Percentiles rank a stretch among this genome's conserved stretches.
These are phyloP conservation scores for Aphanoascus verrucosus DNA, from an alignment of 2,329 filamentous ascomycete genomes.

Conservation along the genomic window DNA sequence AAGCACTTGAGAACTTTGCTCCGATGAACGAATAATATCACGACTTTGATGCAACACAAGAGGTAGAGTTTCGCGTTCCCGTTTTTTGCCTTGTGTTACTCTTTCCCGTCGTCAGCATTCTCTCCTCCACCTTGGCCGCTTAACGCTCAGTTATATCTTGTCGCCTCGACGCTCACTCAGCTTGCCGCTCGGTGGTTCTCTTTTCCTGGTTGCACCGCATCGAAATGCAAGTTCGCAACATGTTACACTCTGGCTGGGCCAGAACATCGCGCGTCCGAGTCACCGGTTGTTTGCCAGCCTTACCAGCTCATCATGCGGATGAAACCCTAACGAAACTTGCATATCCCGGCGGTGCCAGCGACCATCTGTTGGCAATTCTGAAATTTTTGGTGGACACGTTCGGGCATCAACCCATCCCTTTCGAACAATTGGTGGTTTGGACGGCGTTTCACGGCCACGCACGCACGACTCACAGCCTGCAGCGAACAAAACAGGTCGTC, in stretches of 20 bases:
- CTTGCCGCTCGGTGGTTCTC: neutral
- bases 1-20: conserved; percentile 27
- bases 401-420: neutral
- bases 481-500: neutral
- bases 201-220: neutral
- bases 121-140: neutral
- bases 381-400: neutral
- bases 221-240: neutral
- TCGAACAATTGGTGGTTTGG: neutral
- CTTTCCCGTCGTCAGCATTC: neutral
- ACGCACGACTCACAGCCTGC: neutral
- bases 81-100: neutral
- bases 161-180: neutral
- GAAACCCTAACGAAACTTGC: no score
- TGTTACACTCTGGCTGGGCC: neutral
- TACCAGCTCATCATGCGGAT: neutral
- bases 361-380: neutral
- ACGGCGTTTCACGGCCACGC: neutral
- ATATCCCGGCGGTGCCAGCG: no score
- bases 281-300: neutral
- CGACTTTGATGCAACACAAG: neutral
- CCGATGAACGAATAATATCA: neutral
- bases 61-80: neutral
- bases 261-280: neutral
- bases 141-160: neutral